Conservation (phyloP, 331 rosid genomes). For the Acacia pycnantha region DNA sequence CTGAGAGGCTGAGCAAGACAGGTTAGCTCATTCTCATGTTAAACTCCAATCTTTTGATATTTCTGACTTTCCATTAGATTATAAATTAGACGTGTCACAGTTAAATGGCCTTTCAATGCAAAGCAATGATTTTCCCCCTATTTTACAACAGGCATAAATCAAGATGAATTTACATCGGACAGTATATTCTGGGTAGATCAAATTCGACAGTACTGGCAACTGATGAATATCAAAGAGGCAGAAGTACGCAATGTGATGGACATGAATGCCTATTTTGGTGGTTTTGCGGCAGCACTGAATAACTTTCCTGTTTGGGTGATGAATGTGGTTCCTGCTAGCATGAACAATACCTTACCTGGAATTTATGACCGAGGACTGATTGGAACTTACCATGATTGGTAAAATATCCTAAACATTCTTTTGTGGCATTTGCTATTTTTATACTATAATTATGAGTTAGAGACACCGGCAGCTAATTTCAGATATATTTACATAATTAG, state of each 20-base stretch:
- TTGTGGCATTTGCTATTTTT: neutral
- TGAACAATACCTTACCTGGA: constrained; percentile 54
- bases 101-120: constrained; percentile 6
- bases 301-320: constrained; percentile 52
- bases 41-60: constrained; percentile 18
- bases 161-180: constrained; percentile 45
- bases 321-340: constrained; percentile 54
- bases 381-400: constrained; percentile 69
- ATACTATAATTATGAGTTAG: neutral
- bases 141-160: constrained; percentile 42
- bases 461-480: neutral
- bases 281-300: constrained; percentile 51
- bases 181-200: constrained; percentile 51
- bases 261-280: constrained; percentile 64
- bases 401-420: constrained; percentile 7
- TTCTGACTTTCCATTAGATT: neutral
- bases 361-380: constrained; percentile 53
- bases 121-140: neutral
- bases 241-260: constrained; percentile 59
- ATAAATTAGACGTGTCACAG: neutral
- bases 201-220: constrained; percentile 45
- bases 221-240: constrained; percentile 44
- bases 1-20: constrained; percentile 59
- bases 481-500: constrained; percentile 25
- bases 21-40: constrained; percentile 49